Conservation (phyloP, 805 yeast species). For the Starmerella cellae region DNA sequence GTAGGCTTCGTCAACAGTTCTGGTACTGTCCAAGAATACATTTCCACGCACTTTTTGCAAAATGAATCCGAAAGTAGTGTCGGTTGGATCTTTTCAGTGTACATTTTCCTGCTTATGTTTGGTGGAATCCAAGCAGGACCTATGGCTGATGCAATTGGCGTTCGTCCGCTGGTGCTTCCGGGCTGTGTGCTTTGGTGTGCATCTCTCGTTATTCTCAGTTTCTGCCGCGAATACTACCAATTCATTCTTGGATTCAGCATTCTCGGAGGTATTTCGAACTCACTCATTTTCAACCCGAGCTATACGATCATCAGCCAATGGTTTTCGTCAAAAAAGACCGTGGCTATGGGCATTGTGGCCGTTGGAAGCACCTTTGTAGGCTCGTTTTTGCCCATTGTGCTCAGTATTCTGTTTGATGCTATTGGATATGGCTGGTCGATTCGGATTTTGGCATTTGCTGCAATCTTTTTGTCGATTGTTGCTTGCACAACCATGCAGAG, state of each 20-base stretch:
- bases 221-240: constrained; percentile 39
- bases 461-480: constrained; percentile 18
- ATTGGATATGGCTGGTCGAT: constrained; percentile 52
- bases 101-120: constrained; percentile 27
- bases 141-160: constrained; percentile 46
- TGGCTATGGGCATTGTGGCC: constrained; percentile 47
- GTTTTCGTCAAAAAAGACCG: constrained; percentile 42
- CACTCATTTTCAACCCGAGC: constrained; percentile 38
- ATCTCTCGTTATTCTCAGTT: constrained; percentile 42
- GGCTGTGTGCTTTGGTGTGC: constrained; percentile 35
- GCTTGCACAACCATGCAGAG: constrained; percentile 30
- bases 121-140: constrained; percentile 41
- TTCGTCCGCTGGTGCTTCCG: constrained; percentile 32
- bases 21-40: constrained; percentile 55
- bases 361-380: constrained; percentile 61
- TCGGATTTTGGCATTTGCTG: constrained; percentile 32
- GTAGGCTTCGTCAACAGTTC: constrained; percentile 53
- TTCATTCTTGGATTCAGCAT: constrained; percentile 43
- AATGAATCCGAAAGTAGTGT: constrained; percentile 36
- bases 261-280: constrained; percentile 35
- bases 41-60: constrained; percentile 32
- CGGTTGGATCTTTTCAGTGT: constrained; percentile 51
- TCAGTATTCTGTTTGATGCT: constrained; percentile 33
- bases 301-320: constrained; percentile 48
- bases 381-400: constrained; percentile 41